phyloP scores from a whole-genome alignment of 2,329 filamentous ascomycete genomes.

The Botrytis tulipae region DNA sequence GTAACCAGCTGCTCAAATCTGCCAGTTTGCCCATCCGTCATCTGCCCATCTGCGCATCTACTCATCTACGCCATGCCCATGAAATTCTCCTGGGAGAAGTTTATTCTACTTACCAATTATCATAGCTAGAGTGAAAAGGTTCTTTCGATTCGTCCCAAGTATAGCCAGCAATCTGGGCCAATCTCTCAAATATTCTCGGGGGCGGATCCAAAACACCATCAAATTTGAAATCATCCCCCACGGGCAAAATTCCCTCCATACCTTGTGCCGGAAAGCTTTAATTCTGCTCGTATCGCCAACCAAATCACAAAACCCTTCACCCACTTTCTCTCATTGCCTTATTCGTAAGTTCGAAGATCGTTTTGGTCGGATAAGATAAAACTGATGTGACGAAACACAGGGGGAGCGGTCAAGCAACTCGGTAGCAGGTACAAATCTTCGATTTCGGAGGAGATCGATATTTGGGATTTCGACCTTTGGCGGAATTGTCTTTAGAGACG shows the following conservation, averaged over 20 bases:
- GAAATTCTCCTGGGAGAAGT: not conserved
- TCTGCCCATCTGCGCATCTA: not conserved
- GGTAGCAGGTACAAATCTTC: not conserved
- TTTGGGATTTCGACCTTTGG: slow-evolving; percentile 1
- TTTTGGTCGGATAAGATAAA: not conserved
- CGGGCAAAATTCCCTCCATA: slow-evolving; percentile 33
- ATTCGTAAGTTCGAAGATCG: slow-evolving; percentile 22
- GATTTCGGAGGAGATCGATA: slow-evolving; percentile 7
- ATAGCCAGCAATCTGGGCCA: slow-evolving; percentile 71
- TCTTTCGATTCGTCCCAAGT: slow-evolving; percentile 67
- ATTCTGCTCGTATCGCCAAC: slow-evolving; percentile 3
- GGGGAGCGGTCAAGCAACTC: not conserved
- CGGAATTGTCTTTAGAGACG: not conserved
- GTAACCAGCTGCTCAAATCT: not conserved
- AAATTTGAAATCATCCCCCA: slow-evolving; percentile 30
- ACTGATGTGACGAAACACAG: not conserved
- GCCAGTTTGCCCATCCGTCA: not conserved
- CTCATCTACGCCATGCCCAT: not conserved
- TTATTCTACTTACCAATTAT: slow-evolving; percentile 68
- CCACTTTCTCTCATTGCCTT: slow-evolving; percentile 8
- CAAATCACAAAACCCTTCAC: not conserved
- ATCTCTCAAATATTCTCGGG: slow-evolving; percentile 67
- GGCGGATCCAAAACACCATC: slow-evolving; percentile 61
- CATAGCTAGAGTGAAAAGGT: slow-evolving; percentile 70
- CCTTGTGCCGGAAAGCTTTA: not conserved